Percentiles rank a stretch among this genome's conserved stretches.
Evolutionary conservation across 2,329 filamentous ascomycete genomes (phyloP).

Genomic region (Basipetospora chlamydospora): DNA sequence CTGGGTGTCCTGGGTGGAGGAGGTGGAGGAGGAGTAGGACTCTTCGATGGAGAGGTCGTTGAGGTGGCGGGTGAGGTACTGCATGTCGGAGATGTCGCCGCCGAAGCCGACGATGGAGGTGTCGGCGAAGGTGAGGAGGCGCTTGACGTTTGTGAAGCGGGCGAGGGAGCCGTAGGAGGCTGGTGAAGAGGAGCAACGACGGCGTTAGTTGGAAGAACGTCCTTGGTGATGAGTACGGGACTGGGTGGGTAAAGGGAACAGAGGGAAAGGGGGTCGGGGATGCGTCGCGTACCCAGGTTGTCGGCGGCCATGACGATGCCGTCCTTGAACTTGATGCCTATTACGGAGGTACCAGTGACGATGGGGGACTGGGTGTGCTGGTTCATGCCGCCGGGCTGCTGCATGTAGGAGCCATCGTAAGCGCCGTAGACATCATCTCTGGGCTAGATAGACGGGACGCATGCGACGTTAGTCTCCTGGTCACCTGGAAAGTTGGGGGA

Average conservation of each 20-base stretch:
- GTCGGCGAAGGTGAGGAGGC: conserved; percentile 76
- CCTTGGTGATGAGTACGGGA: too few species aligned
- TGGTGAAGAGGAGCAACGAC: conserved; percentile 22
- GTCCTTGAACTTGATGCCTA: conserved; percentile 90
- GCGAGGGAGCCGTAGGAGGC: conserved; percentile 96
- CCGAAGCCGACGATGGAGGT: conserved; percentile 82
- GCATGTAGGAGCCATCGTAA: conserved; percentile 80
- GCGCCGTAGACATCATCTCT: conserved; percentile 93
- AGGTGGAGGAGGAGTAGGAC: conserved; percentile 54
- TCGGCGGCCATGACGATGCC: conserved; percentile 95
- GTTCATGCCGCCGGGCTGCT: conserved; percentile 53
- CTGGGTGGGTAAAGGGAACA: not conserved
- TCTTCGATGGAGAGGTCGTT: conserved; percentile 76
- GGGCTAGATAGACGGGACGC: conserved; percentile 43
- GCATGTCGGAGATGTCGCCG: conserved; percentile 97
- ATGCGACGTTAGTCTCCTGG: conserved; percentile 9
- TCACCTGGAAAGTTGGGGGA: too few species aligned
- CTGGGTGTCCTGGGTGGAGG: conserved; percentile 23
- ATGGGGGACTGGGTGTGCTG: conserved; percentile 85
- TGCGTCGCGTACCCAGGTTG: conserved; percentile 56
- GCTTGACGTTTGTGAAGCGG: conserved; percentile 93
- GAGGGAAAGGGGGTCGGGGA: not conserved
- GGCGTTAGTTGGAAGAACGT: too few species aligned
- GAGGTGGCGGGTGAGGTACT: conserved; percentile 89
- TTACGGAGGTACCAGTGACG: conserved; percentile 90